Base-by-base conservation (phyloP, 2,329 filamentous ascomycete genomes). In the Fusarium domesticum region DNA sequence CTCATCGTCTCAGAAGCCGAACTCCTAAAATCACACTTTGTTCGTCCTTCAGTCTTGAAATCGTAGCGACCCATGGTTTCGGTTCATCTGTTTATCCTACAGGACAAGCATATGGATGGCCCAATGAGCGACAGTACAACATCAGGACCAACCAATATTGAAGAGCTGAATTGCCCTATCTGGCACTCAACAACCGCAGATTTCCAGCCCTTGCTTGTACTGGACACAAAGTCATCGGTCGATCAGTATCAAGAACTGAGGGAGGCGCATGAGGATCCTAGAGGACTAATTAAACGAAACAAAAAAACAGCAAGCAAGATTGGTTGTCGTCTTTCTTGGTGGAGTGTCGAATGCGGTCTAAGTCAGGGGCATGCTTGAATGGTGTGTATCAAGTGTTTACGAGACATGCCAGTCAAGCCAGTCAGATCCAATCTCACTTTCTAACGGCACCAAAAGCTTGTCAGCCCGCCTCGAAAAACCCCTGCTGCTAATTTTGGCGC, bases 221-320 rank as follows among this genome's bases (percentile, higher is more conserved):
- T 4, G n/a, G 35, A 33, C 16, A 39, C 35, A 41, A 42, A 42
- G 23, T 39, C 43, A 54, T 54, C 51, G 48, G 42, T 39, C 35
- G 42, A 54, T 54, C 14, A 44, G 38, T 36, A 45, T 39, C 48
- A 28, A 42, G 51, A 38, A 39, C 38, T 43, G 34, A 20, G 32
- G 36, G 39, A 28, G 23, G 23, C 23, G 23, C 23, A 28, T 28
- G 23, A 28, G 23, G 23, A 28, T 34, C 39, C 42, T 35, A 41
- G 31, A 54, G 25, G 39, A 39, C 37, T 54, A 47, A 54, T 55
- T 40, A 54, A 54, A 54, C 45, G 48, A 54, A 54, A 54, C 51
- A 54, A 52, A 54, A 32, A 39, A 31, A 15, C 19, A 43, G 19
- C 25, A 28, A 37, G 17, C 37, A 43, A 43, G 48, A 54, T 52